Base-by-base conservation (phyloP, 441 rosid species). In the Heliophila coronopifolia region DNA sequence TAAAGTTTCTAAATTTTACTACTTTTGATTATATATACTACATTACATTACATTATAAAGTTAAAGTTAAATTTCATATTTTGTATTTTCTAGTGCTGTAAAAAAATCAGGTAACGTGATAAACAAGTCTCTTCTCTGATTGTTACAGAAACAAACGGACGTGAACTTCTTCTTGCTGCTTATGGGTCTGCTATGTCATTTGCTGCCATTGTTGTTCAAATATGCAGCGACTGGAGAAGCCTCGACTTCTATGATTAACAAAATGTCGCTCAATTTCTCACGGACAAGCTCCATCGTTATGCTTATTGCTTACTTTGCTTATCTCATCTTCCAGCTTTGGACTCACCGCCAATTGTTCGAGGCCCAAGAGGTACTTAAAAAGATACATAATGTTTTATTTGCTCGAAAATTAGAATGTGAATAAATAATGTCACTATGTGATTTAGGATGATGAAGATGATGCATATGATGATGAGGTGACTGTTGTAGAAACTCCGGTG, bases 311-410 rank as follows among this genome's bases (percentile, higher is more conserved):
- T 90, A 90, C 61, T 2, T 60, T 14, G 71, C 71, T 6, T 86
- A 80, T 73, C 60, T 90, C 43, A 19, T 81, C 63, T 90, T 90
- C 72, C 95, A 90, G 44, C 45, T 90, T 3, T 43, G 67, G 69
- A 86, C 94, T 0, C 97, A 90, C 59, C 68, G 87, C 16, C 76
- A 77, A 47, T 30, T 83, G 17, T 84, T 90, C 30, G 94, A 86
- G 68, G 81, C 85, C 7, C 68, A 66, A 32, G 86, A 56, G 84
- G 87, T 68, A 37, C 30, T 6, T 33, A 17, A 13, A 9, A 5
- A 16, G 26, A n/a, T 37, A 12, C 37, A 16, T 20, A 0, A 18
- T 33, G 3, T n/a, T 23, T 27, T 4, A 24, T 17, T 23, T 42
- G 14, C 35, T 42, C 2, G 3, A 41, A 14, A 28, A 23, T 18